A percentile compares a stretch with the other conserved stretches of the same genome.
These are phyloP conservation scores for Nakazawaea ernobii DNA, from an alignment of 805 yeast species.

Conservation along the genomic window DNA sequence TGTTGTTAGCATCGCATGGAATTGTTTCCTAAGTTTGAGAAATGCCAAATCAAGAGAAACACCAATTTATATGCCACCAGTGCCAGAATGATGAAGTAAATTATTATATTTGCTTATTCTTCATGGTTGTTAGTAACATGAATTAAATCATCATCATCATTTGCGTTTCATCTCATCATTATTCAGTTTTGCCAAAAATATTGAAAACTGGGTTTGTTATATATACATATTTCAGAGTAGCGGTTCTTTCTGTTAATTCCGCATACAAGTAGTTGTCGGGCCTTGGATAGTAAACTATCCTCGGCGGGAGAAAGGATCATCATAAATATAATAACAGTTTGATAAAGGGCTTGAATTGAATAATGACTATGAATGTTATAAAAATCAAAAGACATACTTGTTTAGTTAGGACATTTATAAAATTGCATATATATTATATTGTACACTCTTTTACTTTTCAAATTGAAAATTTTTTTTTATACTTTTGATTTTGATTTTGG, in stretches of 20 bases:
- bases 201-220: too few relatives aligned
- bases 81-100: constrained; percentile 25
- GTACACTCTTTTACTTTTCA: too few relatives aligned
- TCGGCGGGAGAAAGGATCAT: constrained; percentile 11
- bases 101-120: not conserved
- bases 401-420: not conserved
- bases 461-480: too few relatives aligned
- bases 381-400: not conserved
- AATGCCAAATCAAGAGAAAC: constrained; percentile 34
- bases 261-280: constrained; percentile 1
- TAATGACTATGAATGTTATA: too few relatives aligned
- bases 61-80: constrained; percentile 33
- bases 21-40: constrained; percentile 62
- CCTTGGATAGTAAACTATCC: not conserved
- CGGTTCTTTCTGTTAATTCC: constrained; percentile 17
- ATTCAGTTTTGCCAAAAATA: too few relatives aligned
- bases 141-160: too few relatives aligned
- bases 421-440: too few relatives aligned
- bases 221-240: constrained; percentile 19
- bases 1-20: constrained; percentile 74
- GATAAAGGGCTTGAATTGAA: not conserved
- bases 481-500: not conserved
- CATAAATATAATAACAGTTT: constrained; percentile 3
- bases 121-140: not conserved
- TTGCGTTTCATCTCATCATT: not conserved